Evolutionary conservation across 1,284 basidiomycete species (phyloP).

Genomic region (Sphagnurus paluster): DNA sequence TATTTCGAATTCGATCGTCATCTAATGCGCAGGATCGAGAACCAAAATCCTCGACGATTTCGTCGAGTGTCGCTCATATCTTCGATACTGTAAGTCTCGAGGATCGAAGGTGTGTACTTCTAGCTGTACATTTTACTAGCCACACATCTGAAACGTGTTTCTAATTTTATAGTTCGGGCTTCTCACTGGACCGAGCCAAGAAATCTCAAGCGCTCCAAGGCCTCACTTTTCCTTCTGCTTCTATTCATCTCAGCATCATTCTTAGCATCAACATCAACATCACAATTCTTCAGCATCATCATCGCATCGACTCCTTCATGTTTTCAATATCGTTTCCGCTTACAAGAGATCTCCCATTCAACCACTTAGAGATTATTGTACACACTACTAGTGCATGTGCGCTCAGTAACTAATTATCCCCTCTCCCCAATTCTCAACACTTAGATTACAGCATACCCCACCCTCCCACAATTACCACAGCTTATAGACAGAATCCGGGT

Average conservation of each 20-base stretch:
- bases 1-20: slow-evolving; percentile 35
- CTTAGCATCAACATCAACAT: slow-evolving; percentile 18
- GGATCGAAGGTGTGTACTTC: neutral
- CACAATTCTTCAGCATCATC: slow-evolving; percentile 15
- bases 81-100: neutral
- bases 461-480: slow-evolving; percentile 2
- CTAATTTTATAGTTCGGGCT: slow-evolving; percentile 10
- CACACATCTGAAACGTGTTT: neutral
- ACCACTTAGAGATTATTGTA: slow-evolving; percentile 16
- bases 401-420: slow-evolving; percentile 7
- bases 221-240: no score
- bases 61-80: slow-evolving; percentile 15
- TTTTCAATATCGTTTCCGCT: slow-evolving; percentile 10
- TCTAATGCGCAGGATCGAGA: slow-evolving; percentile 36
- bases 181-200: no score
- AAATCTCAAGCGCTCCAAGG: no score
- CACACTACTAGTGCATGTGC: no score
- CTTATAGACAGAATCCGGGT: slow-evolving; percentile 5
- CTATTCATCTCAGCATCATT: slow-evolving; percentile 12
- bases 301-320: slow-evolving; percentile 16
- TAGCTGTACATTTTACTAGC: neutral
- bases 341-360: slow-evolving; percentile 13
- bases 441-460: slow-evolving; percentile 9
- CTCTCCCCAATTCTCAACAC: slow-evolving; percentile 7
- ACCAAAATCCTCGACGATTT: slow-evolving; percentile 25